phyloP scores from a whole-genome alignment of 1,284 basidiomycete genomes.

The Malassezia sp. region DNA sequence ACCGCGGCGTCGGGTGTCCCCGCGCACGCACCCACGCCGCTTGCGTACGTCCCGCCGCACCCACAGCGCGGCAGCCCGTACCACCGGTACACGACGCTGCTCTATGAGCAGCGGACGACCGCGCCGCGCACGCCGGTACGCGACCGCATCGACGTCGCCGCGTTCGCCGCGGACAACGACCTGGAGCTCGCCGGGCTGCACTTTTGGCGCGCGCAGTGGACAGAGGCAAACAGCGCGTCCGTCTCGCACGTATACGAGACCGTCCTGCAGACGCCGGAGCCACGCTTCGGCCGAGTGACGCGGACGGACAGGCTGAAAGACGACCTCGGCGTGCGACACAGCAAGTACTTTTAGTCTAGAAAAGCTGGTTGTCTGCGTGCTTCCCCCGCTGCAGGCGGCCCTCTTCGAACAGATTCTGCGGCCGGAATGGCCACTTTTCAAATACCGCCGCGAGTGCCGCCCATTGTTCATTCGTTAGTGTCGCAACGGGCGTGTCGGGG shows the following conservation, averaged over 20 bases:
- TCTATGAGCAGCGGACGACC: slow-evolving; percentile 57
- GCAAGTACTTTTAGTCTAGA: slow-evolving; percentile 16
- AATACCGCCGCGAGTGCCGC: slow-evolving; percentile 33
- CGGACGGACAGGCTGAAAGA: slow-evolving; percentile 13
- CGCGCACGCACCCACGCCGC: slow-evolving; percentile 55
- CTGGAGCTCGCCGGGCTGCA: slow-evolving; percentile 57
- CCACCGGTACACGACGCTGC: slow-evolving; percentile 68
- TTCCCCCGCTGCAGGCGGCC: slow-evolving; percentile 22
- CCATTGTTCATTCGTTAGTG: slow-evolving; percentile 37
- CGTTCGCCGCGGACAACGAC: slow-evolving; percentile 55
- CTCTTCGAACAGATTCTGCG: slow-evolving; percentile 27
- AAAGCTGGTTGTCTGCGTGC: slow-evolving; percentile 14
- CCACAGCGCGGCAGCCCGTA: slow-evolving; percentile 72
- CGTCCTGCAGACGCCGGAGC: slow-evolving; percentile 48
- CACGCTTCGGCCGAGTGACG: slow-evolving; percentile 7
- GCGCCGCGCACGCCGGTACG: slow-evolving; percentile 48
- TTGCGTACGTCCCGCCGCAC: slow-evolving; percentile 71
- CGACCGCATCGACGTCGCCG: slow-evolving; percentile 62
- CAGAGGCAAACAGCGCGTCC: slow-evolving; percentile 48
- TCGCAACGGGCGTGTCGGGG: slow-evolving; percentile 24
- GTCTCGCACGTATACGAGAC: slow-evolving; percentile 60
- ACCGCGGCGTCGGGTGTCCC: slow-evolving; percentile 1
- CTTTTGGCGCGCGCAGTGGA: slow-evolving; percentile 73
- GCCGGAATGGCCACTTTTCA: slow-evolving; percentile 44
- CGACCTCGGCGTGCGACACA: slow-evolving; percentile 13